Evolutionary conservation across 1,284 basidiomycete genomes (phyloP).

Genomic region (Ustilago hordei): DNA sequence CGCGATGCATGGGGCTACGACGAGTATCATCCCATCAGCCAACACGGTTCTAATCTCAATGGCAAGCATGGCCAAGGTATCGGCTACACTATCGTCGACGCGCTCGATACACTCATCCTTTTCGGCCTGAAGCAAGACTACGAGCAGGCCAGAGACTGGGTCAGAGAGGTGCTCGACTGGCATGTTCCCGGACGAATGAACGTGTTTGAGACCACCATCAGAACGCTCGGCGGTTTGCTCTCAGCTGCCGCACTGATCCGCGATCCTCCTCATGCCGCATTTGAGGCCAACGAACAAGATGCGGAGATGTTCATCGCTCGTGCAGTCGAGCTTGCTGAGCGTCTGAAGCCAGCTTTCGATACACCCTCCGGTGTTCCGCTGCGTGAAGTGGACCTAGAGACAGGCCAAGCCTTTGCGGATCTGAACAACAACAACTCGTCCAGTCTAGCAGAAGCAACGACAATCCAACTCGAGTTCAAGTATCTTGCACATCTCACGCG

Average conservation of each 20-base stretch:
- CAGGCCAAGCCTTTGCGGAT: constrained; percentile 77
- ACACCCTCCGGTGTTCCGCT: constrained; percentile 81
- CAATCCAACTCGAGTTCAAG: constrained; percentile 74
- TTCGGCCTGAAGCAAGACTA: constrained; percentile 87
- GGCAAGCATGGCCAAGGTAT: constrained; percentile 50
- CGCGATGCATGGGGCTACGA: constrained; percentile 67
- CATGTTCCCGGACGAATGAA: constrained; percentile 84
- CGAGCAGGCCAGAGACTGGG: constrained; percentile 81
- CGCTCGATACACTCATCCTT: constrained; percentile 82
- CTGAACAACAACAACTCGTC: constrained; percentile 77
- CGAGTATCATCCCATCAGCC: constrained; percentile 66
- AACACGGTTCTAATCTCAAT: constrained; percentile 60
- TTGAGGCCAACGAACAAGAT: constrained; percentile 51
- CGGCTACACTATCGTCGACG: constrained; percentile 69
- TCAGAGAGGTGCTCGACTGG: constrained; percentile 78
- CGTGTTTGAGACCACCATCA: constrained; percentile 91
- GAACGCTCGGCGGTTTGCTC: constrained; percentile 83
- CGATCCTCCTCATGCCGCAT: constrained; percentile 49
- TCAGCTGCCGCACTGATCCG: constrained; percentile 74
- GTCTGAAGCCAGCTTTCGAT: constrained; percentile 83
- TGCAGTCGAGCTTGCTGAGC: constrained; percentile 80
- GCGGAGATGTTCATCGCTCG: constrained; percentile 63
- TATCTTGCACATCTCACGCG: constrained; percentile 86
- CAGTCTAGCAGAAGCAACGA: constrained; percentile 76
- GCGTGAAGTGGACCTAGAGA: constrained; percentile 81